Evolutionary conservation across 495 filamentous ascomycete genomes (phyloP).

Genomic region (Penicillium herquei): DNA sequence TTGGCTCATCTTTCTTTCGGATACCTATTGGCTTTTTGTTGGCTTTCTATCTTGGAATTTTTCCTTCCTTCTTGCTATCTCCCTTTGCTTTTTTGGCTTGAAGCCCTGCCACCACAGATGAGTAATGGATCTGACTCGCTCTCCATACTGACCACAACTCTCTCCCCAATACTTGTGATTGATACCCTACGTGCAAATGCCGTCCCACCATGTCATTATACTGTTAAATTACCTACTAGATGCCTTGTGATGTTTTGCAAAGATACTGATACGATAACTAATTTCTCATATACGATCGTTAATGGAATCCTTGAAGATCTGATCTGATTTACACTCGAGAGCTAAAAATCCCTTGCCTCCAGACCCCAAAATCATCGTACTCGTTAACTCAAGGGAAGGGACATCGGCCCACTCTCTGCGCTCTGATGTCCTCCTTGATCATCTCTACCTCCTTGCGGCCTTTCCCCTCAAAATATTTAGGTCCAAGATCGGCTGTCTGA

Average conservation of each 20-base stretch:
- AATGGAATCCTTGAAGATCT: not conserved
- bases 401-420: constrained; percentile 42
- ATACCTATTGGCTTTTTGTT: not conserved
- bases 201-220: constrained; percentile 1
- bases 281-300: not conserved
- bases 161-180: constrained; percentile 19
- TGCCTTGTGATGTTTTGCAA: not conserved
- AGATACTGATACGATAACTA: not conserved
- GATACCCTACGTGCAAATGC: constrained; percentile 26
- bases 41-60: not conserved
- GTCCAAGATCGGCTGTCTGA: constrained; percentile 56
- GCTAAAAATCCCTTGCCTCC: not conserved
- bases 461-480: constrained; percentile 53
- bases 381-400: constrained; percentile 40
- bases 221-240: not conserved
- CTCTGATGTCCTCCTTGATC: constrained; percentile 29
- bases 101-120: constrained; percentile 1
- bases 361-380: not conserved
- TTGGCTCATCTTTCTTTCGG: constrained; percentile 6
- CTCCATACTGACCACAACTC: not conserved
- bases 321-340: not conserved
- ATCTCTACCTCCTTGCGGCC: constrained; percentile 48
- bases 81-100: constrained; percentile 11
- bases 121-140: constrained; percentile 6
- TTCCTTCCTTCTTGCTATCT: not conserved